A percentile compares a stretch with the other conserved stretches of the same genome.
phyloP scores from a whole-genome alignment of 73 alveolate genomes.

The Diophrys sp. region DNA sequence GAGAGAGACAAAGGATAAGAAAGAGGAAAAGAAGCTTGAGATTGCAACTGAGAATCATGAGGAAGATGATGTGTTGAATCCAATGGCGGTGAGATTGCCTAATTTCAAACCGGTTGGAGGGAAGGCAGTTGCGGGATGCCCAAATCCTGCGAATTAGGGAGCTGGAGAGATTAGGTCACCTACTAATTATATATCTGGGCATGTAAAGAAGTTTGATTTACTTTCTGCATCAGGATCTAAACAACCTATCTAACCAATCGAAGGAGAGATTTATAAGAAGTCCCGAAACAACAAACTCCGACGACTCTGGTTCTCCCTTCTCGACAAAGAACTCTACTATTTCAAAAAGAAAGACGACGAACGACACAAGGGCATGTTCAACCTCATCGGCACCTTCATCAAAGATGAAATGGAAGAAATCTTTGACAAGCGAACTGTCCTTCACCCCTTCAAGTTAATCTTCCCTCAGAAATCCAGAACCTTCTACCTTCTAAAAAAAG shows the following conservation, averaged over 20 bases:
- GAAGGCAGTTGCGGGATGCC: neutral
- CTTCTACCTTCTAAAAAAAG: slow-evolving; percentile 39
- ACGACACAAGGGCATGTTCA: slow-evolving; percentile 54
- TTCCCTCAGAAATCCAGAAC: slow-evolving; percentile 48
- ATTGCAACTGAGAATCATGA: neutral
- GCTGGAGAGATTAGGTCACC: neutral
- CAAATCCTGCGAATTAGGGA: too few species aligned
- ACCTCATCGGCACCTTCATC: slow-evolving; percentile 33
- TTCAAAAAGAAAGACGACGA: slow-evolving; percentile 36
- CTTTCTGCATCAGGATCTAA: neutral
- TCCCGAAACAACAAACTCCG: slow-evolving; percentile 35
- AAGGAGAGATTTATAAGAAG: slow-evolving; percentile 42
- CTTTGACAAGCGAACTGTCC: slow-evolving; percentile 19
- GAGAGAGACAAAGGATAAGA: neutral
- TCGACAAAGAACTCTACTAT: slow-evolving; percentile 45
- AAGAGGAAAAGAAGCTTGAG: neutral
- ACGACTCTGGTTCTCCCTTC: slow-evolving; percentile 30
- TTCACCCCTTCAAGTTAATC: slow-evolving; percentile 34
- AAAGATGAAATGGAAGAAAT: slow-evolving; percentile 34
- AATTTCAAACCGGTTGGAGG: neutral
- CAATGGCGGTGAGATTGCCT: neutral
- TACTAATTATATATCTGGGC: neutral
- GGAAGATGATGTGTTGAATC: neutral
- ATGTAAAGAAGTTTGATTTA: neutral
- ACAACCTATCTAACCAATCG: neutral